Percentiles rank a stretch among this genome's conserved stretches.
Conservation (phyloP, 495 filamentous ascomycete genomes). For the Pseudomonodictys pantanalensis region DNA sequence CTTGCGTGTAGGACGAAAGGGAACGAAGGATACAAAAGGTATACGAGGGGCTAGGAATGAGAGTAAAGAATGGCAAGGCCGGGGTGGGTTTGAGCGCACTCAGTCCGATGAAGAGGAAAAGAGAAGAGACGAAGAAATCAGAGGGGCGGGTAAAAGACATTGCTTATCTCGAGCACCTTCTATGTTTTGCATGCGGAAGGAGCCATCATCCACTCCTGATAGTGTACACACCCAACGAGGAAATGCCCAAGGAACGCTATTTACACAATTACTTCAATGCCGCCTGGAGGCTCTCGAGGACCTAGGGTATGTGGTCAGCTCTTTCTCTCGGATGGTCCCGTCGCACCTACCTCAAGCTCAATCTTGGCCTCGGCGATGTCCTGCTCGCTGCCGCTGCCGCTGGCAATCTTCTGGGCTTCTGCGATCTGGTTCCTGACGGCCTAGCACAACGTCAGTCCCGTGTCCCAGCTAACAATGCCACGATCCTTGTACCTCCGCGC, state of each 20-base stretch:
- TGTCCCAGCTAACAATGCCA: background rate
- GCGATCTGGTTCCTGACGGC: slow-evolving; percentile 74
- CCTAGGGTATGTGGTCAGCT: slow-evolving; percentile 31
- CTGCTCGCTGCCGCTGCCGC: slow-evolving; percentile 88
- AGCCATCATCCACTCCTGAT: slow-evolving; percentile 11
- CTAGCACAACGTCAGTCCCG: slow-evolving; percentile 22
- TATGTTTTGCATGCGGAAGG: slow-evolving; percentile 23
- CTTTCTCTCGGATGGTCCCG: background rate
- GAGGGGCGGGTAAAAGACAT: slow-evolving; percentile 17
- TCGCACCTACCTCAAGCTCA: slow-evolving; percentile 79
- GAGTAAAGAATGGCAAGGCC: slow-evolving; percentile 12
- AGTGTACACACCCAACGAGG: slow-evolving; percentile 27
- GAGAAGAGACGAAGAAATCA: background rate
- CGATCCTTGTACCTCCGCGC: slow-evolving; percentile 59
- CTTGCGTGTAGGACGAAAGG: slow-evolving; percentile 7
- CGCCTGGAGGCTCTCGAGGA: slow-evolving; percentile 47
- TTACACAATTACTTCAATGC: slow-evolving; percentile 44
- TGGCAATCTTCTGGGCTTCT: slow-evolving; percentile 92
- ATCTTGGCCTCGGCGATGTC: slow-evolving; percentile 98
- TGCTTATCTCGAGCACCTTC: slow-evolving; percentile 19
- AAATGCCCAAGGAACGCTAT: slow-evolving; percentile 21
- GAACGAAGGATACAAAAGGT: background rate
- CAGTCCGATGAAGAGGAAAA: slow-evolving; percentile 2
- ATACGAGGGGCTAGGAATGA: slow-evolving; percentile 23
- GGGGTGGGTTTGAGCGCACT: slow-evolving; percentile 24